Evolutionary conservation across 2,329 filamentous ascomycete genomes (phyloP), one percentile per base, ranked within the genome.

Genomic region (Ascosphaera apis): DNA sequence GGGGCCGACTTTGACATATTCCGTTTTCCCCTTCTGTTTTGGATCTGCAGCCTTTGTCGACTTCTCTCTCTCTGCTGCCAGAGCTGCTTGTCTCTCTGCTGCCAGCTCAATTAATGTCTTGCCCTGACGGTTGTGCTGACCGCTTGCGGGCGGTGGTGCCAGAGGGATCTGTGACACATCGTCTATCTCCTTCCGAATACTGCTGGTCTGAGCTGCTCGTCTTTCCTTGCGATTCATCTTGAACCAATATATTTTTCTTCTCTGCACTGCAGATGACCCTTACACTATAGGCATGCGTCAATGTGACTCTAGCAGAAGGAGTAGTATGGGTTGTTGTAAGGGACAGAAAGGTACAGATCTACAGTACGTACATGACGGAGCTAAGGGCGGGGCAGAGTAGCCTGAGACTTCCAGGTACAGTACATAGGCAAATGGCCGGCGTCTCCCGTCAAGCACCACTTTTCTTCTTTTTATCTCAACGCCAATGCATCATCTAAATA

Each of bases 101-200:
- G 60, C 60, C 34, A 62, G 51, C 36, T 62, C 57, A 41, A 57
- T 52, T 19, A 62, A 43, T 5, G 56, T 62, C 35, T 52, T 60
- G 3, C 45, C 45, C 31, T 45, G 45, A 4, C 9, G 27, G n/a
- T 30, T n/a, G n/a, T 30, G 9, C 17, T 41, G 30, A 15, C 47
- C 44, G 18, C 42, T 37, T 5, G 40, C 41, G n/a, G 44, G 41
- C 21, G 47, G 52, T 17, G 42, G 48, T 17, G 47, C 41, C 31
- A 55, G 46, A n/a, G 52, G 53, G 33, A 55, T 52, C 8, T 48
- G 50, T 17, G 52, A 43, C 3, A 49, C 40, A 39, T 52, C 47
- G n/a, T 13, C n/a, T 3, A 30, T 30, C 38, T 40, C 36, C 8
- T 44, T 40, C 3, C 37, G 21, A 3, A 47, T 16, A 13, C 33